Evolutionary conservation across 2,329 filamentous ascomycete species (phyloP), one percentile per base, ranked within the genome.

Genomic region (Remersonia thermophila): DNA sequence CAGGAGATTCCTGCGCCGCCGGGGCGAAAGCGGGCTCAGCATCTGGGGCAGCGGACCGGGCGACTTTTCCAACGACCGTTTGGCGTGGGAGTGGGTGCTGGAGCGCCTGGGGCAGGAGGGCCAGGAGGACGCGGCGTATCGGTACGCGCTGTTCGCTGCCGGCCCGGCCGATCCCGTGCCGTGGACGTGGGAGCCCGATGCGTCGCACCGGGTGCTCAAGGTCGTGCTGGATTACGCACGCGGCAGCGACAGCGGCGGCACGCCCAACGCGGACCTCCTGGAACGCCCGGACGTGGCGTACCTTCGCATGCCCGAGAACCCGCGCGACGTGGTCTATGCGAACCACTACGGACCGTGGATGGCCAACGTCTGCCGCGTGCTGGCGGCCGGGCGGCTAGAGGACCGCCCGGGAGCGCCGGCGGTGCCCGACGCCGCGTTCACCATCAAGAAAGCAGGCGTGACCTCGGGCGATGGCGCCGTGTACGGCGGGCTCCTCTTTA

Each of bases 261-360:
- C 20, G 46, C n/a, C 32, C 10, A 13, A 40, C 3, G 29, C 9
- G 16, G 13, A 16, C 5, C 13, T 17, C 15, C 30, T 46, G 37
- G 26, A 40, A 23, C 47, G 48, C 4, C 45, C 39, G 4, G 48
- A 51, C 18, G 33, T 49, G 18, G 48, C 48, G 13, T 51, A 49
- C 29, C 27, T 51, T 7, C 44, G 48, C 10, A 36, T 51, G 26
- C 47, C 48, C 13, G 18, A 28, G 8, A 34, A 43, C 10, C 23
- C 28, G 20, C 31, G 11, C 10, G 34, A 30, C 11, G 12, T 25
- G 8, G 11, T 23, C 4, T 43, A 37, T 33, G 33, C 32, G 9
- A 51, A 48, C 37, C 20, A 38, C 10, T 44, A 37, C 13, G 38
- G 25, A 4, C 32, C 33, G 3, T 45, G 42, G 43, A 39, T 51